A percentile compares a stretch with the other conserved stretches of the same genome.
phyloP scores from a whole-genome alignment of 441 rosid genomes.

The Pelargonium cotyledonis region DNA sequence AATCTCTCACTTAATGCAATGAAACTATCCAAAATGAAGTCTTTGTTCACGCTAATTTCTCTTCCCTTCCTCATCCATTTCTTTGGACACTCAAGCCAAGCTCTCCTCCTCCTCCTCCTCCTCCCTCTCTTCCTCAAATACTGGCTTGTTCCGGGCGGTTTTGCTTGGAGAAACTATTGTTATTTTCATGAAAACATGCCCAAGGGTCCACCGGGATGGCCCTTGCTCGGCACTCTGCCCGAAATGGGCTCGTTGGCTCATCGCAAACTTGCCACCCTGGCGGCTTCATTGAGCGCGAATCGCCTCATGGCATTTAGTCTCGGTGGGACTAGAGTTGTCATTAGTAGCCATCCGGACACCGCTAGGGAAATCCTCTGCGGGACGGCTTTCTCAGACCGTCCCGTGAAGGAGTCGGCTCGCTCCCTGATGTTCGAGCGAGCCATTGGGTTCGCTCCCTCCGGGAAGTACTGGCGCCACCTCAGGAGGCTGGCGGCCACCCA shows the following conservation, averaged over 20 bases:
- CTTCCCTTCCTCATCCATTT: slow-evolving; percentile 14
- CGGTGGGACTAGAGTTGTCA: slow-evolving; percentile 42
- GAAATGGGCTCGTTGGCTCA: slow-evolving; percentile 56
- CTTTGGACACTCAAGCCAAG: slow-evolving; percentile 20
- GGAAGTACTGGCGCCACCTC: slow-evolving; percentile 52
- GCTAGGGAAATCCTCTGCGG: slow-evolving; percentile 53
- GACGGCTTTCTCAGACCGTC: slow-evolving; percentile 50
- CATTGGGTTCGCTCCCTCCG: slow-evolving; percentile 61
- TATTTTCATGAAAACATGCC: slow-evolving; percentile 5
- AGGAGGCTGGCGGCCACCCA: slow-evolving; percentile 43
- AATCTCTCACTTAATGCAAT: too few species aligned
- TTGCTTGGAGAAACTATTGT: slow-evolving; percentile 51
- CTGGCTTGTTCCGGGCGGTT: slow-evolving; percentile 58
- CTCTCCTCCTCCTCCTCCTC: slow-evolving; percentile 19
- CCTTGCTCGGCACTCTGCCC: slow-evolving; percentile 42
- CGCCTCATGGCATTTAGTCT: slow-evolving; percentile 53
- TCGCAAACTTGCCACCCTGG: slow-evolving; percentile 46
- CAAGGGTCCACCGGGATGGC: slow-evolving; percentile 49
- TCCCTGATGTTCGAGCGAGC: slow-evolving; percentile 60
- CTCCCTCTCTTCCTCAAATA: slow-evolving; percentile 21
- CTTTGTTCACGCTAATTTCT: slow-evolving; percentile 14
- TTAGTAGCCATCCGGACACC: slow-evolving; percentile 55
- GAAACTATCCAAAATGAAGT: slow-evolving; percentile 17
- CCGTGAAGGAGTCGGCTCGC: slow-evolving; percentile 52
- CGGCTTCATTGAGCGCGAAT: slow-evolving; percentile 36